Conservation (phyloP, 2,329 filamentous ascomycete species). For the Cucurbitaria berberidis region DNA sequence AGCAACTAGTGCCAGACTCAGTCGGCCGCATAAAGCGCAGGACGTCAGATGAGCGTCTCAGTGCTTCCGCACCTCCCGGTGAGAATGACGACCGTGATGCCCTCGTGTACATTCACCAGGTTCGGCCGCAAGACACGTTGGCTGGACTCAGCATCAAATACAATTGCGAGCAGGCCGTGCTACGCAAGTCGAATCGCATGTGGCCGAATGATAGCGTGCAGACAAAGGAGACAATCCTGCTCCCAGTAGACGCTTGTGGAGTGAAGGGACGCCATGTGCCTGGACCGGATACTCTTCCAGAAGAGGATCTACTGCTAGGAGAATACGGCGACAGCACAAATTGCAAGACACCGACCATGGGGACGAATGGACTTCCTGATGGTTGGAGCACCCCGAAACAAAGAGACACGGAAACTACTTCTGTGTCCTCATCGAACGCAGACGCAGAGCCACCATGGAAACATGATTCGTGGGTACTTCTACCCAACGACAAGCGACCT, state of each 20-base stretch:
- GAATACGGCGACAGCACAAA: slow-evolving; percentile 32
- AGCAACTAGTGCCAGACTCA: slow-evolving; percentile 51
- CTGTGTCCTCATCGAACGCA: slow-evolving; percentile 46
- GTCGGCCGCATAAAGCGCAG: slow-evolving; percentile 65
- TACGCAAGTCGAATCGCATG: slow-evolving; percentile 87
- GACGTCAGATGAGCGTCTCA: slow-evolving; percentile 67
- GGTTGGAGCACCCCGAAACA: slow-evolving; percentile 48
- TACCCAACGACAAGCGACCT: slow-evolving; percentile 73
- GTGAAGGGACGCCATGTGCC: slow-evolving; percentile 71
- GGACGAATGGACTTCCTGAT: slow-evolving; percentile 39
- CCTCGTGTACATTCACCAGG: slow-evolving; percentile 88
- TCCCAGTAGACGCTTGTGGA: slow-evolving; percentile 89
- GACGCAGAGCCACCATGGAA: slow-evolving; percentile 76
- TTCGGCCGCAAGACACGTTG: slow-evolving; percentile 82
- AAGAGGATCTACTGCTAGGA: slow-evolving; percentile 48
- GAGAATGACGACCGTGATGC: slow-evolving; percentile 73
- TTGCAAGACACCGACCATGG: slow-evolving; percentile 18
- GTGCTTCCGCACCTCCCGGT: slow-evolving; percentile 56
- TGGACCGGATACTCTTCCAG: slow-evolving; percentile 42
- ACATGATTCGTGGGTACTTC: slow-evolving; percentile 86
- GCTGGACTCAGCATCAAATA: slow-evolving; percentile 91
- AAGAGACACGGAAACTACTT: slow-evolving; percentile 39
- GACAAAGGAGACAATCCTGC: slow-evolving; percentile 75
- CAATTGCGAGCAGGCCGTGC: slow-evolving; percentile 80
- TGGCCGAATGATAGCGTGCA: slow-evolving; percentile 95